phyloP scores from a whole-genome alignment of 192 early-diverging fungal genomes.

The Phycomyces blakesleeanus region DNA sequence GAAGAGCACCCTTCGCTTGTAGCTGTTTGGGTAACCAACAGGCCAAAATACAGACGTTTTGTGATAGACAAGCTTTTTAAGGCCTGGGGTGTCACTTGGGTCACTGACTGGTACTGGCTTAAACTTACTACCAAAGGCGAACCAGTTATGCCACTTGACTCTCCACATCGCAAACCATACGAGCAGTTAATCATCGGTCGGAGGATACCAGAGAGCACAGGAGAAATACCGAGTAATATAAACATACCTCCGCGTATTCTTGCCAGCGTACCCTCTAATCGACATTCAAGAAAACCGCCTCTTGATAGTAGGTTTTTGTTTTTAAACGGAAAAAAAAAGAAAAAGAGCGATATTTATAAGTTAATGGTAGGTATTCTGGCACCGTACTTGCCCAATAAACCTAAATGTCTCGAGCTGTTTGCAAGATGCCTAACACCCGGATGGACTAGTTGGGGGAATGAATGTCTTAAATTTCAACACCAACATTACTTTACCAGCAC shows the following conservation, averaged over 20 bases:
- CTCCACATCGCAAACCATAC: slow-evolving; percentile 59
- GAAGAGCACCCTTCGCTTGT: slow-evolving; percentile 28
- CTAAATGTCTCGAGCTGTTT: slow-evolving; percentile 61
- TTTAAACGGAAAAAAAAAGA: too few species aligned
- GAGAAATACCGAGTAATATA: not conserved
- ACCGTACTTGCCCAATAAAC: slow-evolving; percentile 21
- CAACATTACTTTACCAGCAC: slow-evolving; percentile 18
- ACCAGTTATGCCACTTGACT: slow-evolving; percentile 39
- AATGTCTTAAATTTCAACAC: slow-evolving; percentile 58
- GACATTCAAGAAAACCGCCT: slow-evolving; percentile 65
- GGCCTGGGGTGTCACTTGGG: slow-evolving; percentile 52
- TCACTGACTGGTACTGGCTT: slow-evolving; percentile 63
- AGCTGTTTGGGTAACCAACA: slow-evolving; percentile 73
- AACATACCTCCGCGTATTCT: slow-evolving; percentile 35
- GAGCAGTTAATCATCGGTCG: slow-evolving; percentile 57
- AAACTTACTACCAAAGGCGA: slow-evolving; percentile 52
- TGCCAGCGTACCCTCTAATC: slow-evolving; percentile 50
- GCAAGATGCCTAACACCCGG: slow-evolving; percentile 53
- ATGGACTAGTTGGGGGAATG: slow-evolving; percentile 70
- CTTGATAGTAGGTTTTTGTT: slow-evolving; percentile 37
- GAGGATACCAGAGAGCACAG: not conserved
- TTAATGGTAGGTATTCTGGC: slow-evolving; percentile 27
- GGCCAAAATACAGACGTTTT: slow-evolving; percentile 54
- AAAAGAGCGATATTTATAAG: not conserved
- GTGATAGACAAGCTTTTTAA: slow-evolving; percentile 64